A percentile compares a stretch with the other conserved stretches of the same genome.
phyloP scores from a whole-genome alignment of 1,139 yeast genomes.

The Pichia sp. region DNA sequence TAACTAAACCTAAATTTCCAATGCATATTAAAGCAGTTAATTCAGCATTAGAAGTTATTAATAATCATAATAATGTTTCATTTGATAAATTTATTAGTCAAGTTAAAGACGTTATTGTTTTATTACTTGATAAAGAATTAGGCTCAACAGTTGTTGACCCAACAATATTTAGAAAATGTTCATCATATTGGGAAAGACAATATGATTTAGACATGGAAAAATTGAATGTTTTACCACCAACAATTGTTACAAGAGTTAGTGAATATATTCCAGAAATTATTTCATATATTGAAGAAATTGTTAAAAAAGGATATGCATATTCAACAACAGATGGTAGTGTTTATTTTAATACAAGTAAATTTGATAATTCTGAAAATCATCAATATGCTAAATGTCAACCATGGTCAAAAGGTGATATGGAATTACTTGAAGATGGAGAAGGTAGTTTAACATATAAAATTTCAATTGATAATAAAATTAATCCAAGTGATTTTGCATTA shows the following conservation, averaged over 20 bases:
- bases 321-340: conserved; percentile 82
- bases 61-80: conserved; percentile 18
- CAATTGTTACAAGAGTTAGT: conserved; percentile 90
- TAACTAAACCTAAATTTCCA: conserved; percentile 70
- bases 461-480: conserved; percentile 48
- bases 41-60: conserved; percentile 44
- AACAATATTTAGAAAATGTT: conserved; percentile 69
- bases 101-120: conserved; percentile 70
- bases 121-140: conserved; percentile 59
- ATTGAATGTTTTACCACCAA: conserved; percentile 78
- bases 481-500: conserved; percentile 83
- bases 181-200: conserved; percentile 84
- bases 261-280: conserved; percentile 94
- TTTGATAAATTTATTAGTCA: conserved; percentile 39
- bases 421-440: conserved; percentile 89
- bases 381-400: conserved; percentile 95
- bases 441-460: conserved; percentile 64
- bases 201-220: conserved; percentile 80
- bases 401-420: conserved; percentile 90
- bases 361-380: conserved; percentile 68
- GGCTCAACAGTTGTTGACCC: conserved; percentile 85
- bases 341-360: conserved; percentile 83
- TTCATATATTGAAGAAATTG: conserved; percentile 66
- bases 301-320: conserved; percentile 78
- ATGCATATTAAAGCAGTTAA: conserved; percentile 72